Conservation (phyloP, 2,329 filamentous ascomycete genomes). For the Fragosphaeria purpurea region DNA sequence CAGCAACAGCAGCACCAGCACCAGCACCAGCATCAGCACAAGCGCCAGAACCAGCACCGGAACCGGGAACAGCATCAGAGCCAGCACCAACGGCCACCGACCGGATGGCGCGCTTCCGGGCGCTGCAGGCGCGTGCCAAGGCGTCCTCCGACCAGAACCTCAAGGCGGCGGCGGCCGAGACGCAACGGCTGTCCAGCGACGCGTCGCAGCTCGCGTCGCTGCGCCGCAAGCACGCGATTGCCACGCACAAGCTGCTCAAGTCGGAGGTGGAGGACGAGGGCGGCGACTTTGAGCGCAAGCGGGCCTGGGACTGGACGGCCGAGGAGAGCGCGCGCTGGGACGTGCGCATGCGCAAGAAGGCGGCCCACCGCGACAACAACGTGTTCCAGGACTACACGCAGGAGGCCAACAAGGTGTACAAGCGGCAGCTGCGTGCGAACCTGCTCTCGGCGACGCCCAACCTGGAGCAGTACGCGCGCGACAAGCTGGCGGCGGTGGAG, state of each 20-base stretch:
- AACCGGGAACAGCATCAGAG: too few species aligned
- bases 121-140: slow-evolving; percentile 72
- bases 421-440: slow-evolving; percentile 67
- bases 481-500: slow-evolving; percentile 78
- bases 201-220: slow-evolving; percentile 66
- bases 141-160: slow-evolving; percentile 63
- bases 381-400: slow-evolving; percentile 83
- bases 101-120: slow-evolving; percentile 73
- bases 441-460: slow-evolving; percentile 53
- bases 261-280: slow-evolving; percentile 76
- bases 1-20: too few species aligned
- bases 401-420: slow-evolving; percentile 88
- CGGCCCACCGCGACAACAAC: slow-evolving; percentile 68
- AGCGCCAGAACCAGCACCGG: too few species aligned
- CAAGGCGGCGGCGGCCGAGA: slow-evolving; percentile 74
- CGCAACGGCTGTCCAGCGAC: slow-evolving; percentile 68
- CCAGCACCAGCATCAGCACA: too few species aligned
- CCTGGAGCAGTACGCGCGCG: slow-evolving; percentile 72
- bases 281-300: slow-evolving; percentile 93
- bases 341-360: slow-evolving; percentile 77
- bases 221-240: slow-evolving; percentile 77
- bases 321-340: slow-evolving; percentile 96
- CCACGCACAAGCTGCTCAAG: slow-evolving; percentile 86
- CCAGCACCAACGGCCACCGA: slow-evolving; percentile 28
- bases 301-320: slow-evolving; percentile 96